Evolutionary conservation across 129 eudicot genomes (phyloP).

Genomic region (carrot (Daucus carota)): DNA sequence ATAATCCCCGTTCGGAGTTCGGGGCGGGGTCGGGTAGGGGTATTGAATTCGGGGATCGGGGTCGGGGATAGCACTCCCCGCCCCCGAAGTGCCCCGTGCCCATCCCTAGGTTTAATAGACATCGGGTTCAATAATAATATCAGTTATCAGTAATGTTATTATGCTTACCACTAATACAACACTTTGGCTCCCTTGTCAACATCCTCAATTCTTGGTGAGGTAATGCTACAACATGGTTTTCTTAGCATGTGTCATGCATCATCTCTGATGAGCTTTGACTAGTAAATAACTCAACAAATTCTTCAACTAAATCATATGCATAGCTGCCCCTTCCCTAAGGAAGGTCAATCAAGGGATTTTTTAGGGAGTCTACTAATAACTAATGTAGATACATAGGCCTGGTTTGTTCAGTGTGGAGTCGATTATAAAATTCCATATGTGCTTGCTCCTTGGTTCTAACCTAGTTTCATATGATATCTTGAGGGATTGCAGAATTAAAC

Average conservation of each 20-base stretch:
- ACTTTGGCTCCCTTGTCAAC: not conserved
- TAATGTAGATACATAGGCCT: not conserved
- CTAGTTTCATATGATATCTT: not conserved
- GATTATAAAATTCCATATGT: not conserved
- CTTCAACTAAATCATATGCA: not conserved
- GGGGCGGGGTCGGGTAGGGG: no score
- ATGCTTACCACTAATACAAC: not conserved
- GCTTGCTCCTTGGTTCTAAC: not conserved
- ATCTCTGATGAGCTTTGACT: not conserved
- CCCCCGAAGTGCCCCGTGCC: no score
- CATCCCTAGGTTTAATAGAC: not conserved
- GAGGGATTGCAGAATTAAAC: not conserved
- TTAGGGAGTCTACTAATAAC: not conserved
- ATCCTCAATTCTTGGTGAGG: not conserved
- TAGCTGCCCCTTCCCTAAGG: not conserved
- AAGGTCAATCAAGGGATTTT: no score
- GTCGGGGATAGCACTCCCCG: no score
- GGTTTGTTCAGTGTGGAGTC: no score
- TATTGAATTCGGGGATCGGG: no score
- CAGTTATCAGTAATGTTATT: not conserved
- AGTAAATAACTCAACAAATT: not conserved
- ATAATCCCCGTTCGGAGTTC: no score
- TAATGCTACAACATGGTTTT: conserved; percentile 1
- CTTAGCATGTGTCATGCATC: not conserved
- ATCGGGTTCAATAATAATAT: not conserved